phyloP scores from a whole-genome alignment of 2,329 filamentous ascomycete genomes.

The Meredithiella fracta region DNA sequence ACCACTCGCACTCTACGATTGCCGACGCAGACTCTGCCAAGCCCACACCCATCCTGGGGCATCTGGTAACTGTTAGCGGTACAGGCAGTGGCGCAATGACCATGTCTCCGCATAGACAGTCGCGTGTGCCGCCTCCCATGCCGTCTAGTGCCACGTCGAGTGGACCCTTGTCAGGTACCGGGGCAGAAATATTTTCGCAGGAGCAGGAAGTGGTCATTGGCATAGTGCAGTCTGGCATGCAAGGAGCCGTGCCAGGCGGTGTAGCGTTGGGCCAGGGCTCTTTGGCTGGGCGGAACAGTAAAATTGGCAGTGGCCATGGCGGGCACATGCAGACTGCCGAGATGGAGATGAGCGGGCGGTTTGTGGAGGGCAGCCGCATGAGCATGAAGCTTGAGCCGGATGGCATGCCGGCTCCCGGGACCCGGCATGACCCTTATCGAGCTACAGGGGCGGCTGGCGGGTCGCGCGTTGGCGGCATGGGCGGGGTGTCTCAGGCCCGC shows the following conservation, averaged over 20 bases:
- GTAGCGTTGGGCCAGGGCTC: no score
- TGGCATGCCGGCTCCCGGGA: not conserved
- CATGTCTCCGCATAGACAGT: constrained; percentile 1
- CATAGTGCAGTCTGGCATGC: constrained; percentile 5
- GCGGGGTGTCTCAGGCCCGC: not conserved
- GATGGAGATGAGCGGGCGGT: constrained; percentile 4
- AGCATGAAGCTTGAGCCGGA: constrained; percentile 12
- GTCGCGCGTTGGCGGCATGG: not conserved
- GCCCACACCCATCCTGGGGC: constrained; percentile 3
- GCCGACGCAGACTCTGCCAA: constrained; percentile 2
- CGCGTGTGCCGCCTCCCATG: not conserved
- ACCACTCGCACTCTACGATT: constrained; percentile 8
- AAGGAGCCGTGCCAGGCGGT: not conserved
- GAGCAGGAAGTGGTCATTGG: constrained; percentile 2
- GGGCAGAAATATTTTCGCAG: not conserved
- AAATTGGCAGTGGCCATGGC: no score
- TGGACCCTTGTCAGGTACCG: not conserved
- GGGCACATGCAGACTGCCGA: constrained; percentile 7
- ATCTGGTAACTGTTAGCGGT: not conserved
- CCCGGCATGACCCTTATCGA: not conserved
- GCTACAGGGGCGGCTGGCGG: not conserved
- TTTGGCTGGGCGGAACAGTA: no score
- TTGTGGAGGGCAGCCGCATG: constrained; percentile 6
- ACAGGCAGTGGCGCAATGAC: not conserved
- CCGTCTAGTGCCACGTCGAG: not conserved